phyloP scores from a whole-genome alignment of 1,284 basidiomycete species.

The Trichosporon inkin region DNA sequence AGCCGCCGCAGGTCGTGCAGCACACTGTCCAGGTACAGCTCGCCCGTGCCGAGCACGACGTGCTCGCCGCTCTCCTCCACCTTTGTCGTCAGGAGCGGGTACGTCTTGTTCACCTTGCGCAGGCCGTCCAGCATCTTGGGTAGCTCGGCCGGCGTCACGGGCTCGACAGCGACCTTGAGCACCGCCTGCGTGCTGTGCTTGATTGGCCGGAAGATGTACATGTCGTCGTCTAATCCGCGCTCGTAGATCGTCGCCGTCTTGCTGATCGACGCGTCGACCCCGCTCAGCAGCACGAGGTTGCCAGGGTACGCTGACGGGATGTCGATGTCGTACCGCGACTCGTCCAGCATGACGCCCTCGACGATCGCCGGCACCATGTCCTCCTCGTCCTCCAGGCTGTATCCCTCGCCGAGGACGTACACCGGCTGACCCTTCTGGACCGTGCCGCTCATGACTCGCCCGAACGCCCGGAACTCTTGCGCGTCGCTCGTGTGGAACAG shows the following conservation, averaged over 20 bases:
- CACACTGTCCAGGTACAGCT: slow-evolving; percentile 93
- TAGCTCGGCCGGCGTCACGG: slow-evolving; percentile 92
- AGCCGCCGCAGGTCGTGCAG: slow-evolving; percentile 90
- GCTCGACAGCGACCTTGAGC: slow-evolving; percentile 98
- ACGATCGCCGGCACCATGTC: slow-evolving; percentile 88
- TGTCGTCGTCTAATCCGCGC: slow-evolving; percentile 65
- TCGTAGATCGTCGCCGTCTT: slow-evolving; percentile 89
- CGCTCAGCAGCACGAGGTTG: slow-evolving; percentile 85
- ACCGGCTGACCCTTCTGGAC: slow-evolving; percentile 74
- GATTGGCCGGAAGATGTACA: slow-evolving; percentile 91
- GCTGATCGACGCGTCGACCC: slow-evolving; percentile 87
- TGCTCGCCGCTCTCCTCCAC: slow-evolving; percentile 99
- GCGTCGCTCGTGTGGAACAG: slow-evolving; percentile 94
- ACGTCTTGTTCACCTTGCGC: slow-evolving; percentile 95
- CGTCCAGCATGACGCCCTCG: slow-evolving; percentile 82
- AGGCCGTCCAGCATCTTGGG: slow-evolving; percentile 98
- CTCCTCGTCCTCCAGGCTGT: slow-evolving; percentile 96
- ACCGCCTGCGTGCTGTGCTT: slow-evolving; percentile 95
- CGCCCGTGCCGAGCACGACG: slow-evolving; percentile 92
- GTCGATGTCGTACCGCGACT: slow-evolving; percentile 87
- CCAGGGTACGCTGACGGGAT: slow-evolving; percentile 84
- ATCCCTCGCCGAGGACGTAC: slow-evolving; percentile 96
- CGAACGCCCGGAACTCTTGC: slow-evolving; percentile 90
- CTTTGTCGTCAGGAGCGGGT: slow-evolving; percentile 88
- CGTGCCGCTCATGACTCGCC: slow-evolving; percentile 89